Evolutionary conservation across 768 basidiomycete genomes (phyloP).

Genomic region (Lentinula sp.): DNA sequence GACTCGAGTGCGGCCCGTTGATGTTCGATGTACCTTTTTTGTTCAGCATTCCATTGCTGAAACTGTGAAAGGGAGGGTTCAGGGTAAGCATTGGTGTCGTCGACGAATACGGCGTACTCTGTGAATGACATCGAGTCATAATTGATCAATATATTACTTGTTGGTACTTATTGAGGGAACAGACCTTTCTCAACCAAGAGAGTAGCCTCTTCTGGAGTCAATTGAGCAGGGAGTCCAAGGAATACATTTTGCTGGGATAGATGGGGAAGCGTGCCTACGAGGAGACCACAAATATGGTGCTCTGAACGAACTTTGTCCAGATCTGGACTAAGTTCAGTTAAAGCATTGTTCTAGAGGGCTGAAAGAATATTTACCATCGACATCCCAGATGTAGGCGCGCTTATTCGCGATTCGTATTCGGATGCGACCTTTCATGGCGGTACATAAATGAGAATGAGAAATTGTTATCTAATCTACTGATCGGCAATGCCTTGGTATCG

Average conservation of each 20-base stretch:
- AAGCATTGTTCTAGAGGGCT: conserved; percentile 5
- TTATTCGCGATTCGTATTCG: conserved; percentile 70
- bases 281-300: conserved; percentile 78
- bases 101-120: conserved; percentile 76
- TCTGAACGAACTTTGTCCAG: conserved; percentile 72
- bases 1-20: conserved; percentile 46
- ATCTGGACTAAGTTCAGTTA: conserved; percentile 39
- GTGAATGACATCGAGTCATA: conserved; percentile 7
- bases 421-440: conserved; percentile 28
- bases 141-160: background rate
- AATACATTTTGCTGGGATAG: conserved; percentile 96
- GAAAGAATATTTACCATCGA: conserved; percentile 49
- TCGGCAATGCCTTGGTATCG: background rate
- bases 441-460: too few species aligned
- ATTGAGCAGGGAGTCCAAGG: conserved; percentile 81
- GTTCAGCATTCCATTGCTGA: conserved; percentile 44
- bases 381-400: conserved; percentile 84
- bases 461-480: conserved; percentile 5
- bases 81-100: conserved; percentile 58
- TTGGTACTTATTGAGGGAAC: conserved; percentile 11
- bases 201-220: conserved; percentile 90
- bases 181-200: conserved; percentile 79
- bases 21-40: conserved; percentile 36
- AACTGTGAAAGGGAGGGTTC: conserved; percentile 43
- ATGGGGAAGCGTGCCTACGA: conserved; percentile 90